Base-by-base conservation (phyloP, 2,329 filamentous ascomycete genomes). In the Penicillium vulpinum region DNA sequence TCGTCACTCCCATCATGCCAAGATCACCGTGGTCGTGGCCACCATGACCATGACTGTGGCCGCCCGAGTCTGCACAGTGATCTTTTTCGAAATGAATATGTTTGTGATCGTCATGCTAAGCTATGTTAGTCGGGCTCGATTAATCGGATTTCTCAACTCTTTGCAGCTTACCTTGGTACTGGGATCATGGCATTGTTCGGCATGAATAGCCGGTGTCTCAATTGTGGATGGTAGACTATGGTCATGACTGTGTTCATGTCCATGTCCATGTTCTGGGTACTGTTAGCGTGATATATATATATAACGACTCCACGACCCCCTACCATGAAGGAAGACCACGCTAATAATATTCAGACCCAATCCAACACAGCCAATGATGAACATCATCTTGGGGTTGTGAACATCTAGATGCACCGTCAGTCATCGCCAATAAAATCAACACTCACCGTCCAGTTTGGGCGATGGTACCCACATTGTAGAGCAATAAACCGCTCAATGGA, bases 301-400 rank as follows among this genome's bases (percentile, higher is more conserved):
- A 33, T 13, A 45, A 18, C 5, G 11, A 16, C 13, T 11, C 11
- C n/a, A 47, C 1, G 28, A 33, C 22, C 40, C 40, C 57, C 10
- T 54, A 84, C 86, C 85, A 60, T 90, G 87, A 1, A 92, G 74
- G 62, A 91, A 84, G 0, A 81, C 71, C 13, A 82, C 84, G 57
- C 85, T 87, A 46, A 92, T 75, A 22, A 91, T 72, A 62, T 92
- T 92, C 8, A 91, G 71, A 0, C 75, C 76, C 5, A 92, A 74
- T 0, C 89, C 89, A 38, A 89, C 73, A 56, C 83, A 85, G 7
- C 89, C 89, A 56, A 92, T 80, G 40, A 91, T 85, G 21, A 92
- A 75, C 3, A 92, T 82, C 5, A 90, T 70, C 62, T 83, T 80
- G 0, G 89, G 87, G 24, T 88, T 80, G 5, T 89, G 77, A 43